Evolutionary conservation across 129 eudicot species (phyloP).

Genomic region (Lactuca sativa): DNA sequence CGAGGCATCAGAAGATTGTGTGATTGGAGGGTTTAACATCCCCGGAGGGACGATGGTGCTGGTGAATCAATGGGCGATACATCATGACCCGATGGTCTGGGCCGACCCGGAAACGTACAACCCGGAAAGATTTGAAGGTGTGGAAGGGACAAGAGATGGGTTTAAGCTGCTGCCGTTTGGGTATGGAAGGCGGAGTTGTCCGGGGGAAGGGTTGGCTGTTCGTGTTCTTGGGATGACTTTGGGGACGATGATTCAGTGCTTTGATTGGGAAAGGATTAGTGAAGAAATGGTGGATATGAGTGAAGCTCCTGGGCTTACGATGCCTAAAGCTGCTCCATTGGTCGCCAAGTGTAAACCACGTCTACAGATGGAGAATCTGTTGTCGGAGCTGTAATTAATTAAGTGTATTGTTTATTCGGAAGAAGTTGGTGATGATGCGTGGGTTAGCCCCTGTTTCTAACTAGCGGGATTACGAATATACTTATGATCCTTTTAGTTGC

Average conservation of each 20-base stretch:
- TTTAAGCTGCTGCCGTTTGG: conserved; percentile 52
- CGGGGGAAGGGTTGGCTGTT: conserved; percentile 48
- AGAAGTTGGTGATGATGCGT: not conserved
- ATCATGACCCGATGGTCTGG: conserved; percentile 42
- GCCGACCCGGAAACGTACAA: conserved; percentile 35
- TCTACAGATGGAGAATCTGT: conserved; percentile 24
- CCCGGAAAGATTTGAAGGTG: conserved; percentile 43
- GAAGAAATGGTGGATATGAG: conserved; percentile 48
- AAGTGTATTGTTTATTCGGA: not conserved
- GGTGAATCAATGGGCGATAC: conserved; percentile 50
- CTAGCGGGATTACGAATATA: not conserved
- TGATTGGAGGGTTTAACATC: conserved; percentile 32
- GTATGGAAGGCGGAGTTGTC: conserved; percentile 56
- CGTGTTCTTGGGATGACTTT: conserved; percentile 33
- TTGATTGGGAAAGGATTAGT: conserved; percentile 43
- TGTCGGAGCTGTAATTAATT: conserved; percentile 17
- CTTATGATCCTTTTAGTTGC: too few species aligned
- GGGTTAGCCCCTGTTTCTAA: not conserved
- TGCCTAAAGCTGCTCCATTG: conserved; percentile 42
- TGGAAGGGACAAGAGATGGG: conserved; percentile 41
- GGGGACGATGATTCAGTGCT: conserved; percentile 44
- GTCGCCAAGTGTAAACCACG: conserved; percentile 42
- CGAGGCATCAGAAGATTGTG: conserved; percentile 42
- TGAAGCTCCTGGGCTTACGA: conserved; percentile 35
- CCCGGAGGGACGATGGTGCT: conserved; percentile 44